Conservation (phyloP, 164 flowering plant genomes). For the Kalanchoe fedtschenkoi region DNA sequence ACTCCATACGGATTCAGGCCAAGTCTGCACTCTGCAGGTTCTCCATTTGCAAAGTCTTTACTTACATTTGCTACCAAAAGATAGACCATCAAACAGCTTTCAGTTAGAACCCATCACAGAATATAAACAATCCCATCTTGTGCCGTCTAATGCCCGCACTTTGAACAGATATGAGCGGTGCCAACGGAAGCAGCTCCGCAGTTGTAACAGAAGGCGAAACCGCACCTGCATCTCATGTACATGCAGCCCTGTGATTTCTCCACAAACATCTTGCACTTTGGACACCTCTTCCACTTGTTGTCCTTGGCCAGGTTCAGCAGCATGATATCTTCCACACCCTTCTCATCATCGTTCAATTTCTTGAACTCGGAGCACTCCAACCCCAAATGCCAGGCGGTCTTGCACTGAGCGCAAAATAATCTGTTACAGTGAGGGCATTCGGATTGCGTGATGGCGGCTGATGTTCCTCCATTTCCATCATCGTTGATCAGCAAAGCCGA, state of each 20-base stretch:
- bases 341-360: conserved; percentile 23
- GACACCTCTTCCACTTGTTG: conserved; percentile 32
- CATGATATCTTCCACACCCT: conserved; percentile 27
- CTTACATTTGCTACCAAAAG: no score
- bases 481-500: neutral
- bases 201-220: conserved; percentile 19
- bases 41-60: no score
- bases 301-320: conserved; percentile 25
- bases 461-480: conserved; percentile 12
- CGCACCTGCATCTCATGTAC: conserved; percentile 34
- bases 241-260: conserved; percentile 28
- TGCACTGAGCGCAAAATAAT: conserved; percentile 38
- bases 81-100: no score
- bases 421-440: conserved; percentile 37
- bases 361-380: conserved; percentile 27
- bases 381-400: conserved; percentile 38
- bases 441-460: conserved; percentile 6
- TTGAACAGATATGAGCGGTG: conserved; percentile 12
- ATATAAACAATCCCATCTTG: no score
- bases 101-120: no score
- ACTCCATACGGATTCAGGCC: no score
- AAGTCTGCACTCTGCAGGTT: no score
- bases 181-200: conserved; percentile 14
- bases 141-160: conserved; percentile 11
- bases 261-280: conserved; percentile 27